These are phyloP conservation scores for Arachnopeziza araneosa DNA, from an alignment of 2,329 filamentous ascomycete genomes.

Conservation along the genomic window DNA sequence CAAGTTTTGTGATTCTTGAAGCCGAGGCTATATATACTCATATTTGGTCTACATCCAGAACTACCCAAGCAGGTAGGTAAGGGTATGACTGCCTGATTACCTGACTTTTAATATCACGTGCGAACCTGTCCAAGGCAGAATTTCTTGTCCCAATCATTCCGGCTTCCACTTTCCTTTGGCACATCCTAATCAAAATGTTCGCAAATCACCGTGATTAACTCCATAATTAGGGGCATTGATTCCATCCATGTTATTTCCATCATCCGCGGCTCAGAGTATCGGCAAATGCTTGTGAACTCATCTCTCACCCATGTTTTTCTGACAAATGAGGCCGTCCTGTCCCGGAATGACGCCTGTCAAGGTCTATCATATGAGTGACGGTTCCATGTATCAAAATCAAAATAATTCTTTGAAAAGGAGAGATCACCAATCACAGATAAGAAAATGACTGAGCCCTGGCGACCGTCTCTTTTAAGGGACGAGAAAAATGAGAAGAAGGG, in stretches of 20 bases:
- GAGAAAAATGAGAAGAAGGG: background rate
- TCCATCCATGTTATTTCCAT: background rate
- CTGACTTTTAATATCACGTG: too few relatives aligned
- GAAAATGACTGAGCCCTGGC: background rate
- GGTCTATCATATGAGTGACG: background rate
- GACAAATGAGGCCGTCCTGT: background rate
- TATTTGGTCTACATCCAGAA: too few relatives aligned
- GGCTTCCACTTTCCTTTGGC: too few relatives aligned
- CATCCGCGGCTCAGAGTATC: background rate
- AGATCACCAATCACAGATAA: background rate
- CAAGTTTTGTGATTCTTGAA: background rate
- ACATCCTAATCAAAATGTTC: too few relatives aligned
- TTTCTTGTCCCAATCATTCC: too few relatives aligned
- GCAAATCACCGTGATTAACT: too few relatives aligned
- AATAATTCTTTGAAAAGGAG: background rate
- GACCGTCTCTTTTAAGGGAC: background rate
- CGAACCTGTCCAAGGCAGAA: too few relatives aligned
- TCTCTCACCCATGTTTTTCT: background rate
- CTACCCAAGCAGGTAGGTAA: too few relatives aligned
- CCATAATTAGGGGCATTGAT: too few relatives aligned
- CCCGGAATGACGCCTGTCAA: background rate
- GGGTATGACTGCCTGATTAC: too few relatives aligned
- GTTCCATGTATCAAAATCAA: background rate
- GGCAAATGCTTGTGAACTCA: background rate
- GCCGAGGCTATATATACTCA: too few relatives aligned